Percentiles rank a stretch among this genome's conserved stretches.
phyloP scores from a whole-genome alignment of 306 rosid genomes.

The Quercus glauca region DNA sequence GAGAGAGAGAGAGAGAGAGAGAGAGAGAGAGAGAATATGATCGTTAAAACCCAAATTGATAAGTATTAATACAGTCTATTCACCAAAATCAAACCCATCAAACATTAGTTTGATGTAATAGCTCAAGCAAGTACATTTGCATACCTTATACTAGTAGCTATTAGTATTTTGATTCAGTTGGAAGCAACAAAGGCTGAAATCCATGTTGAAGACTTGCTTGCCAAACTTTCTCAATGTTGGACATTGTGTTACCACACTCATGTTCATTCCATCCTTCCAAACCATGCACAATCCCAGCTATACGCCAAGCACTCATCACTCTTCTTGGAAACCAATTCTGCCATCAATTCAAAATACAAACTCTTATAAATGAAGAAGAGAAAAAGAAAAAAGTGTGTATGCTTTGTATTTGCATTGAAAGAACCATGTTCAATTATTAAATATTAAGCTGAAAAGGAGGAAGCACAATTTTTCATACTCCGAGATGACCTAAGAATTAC shows the following conservation, averaged over 20 bases:
- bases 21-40: no score
- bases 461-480: fast-evolving
- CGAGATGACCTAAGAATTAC: fast-evolving
- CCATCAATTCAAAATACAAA: not conserved
- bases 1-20: no score
- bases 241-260: slow-evolving; percentile 52
- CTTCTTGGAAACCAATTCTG: slow-evolving; percentile 82
- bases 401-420: not conserved
- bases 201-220: slow-evolving; percentile 63
- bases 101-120: no score
- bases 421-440: not conserved
- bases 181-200: slow-evolving; percentile 36
- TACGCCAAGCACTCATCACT: slow-evolving; percentile 80
- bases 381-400: not conserved
- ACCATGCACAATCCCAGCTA: slow-evolving; percentile 69
- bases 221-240: slow-evolving; percentile 54
- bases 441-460: no score
- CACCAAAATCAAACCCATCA: no score
- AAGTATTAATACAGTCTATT: no score
- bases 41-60: no score
- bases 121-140: no score
- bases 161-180: no score
- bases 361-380: not conserved
- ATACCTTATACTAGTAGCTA: no score
- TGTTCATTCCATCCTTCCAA: slow-evolving; percentile 63